A percentile compares a stretch with the other conserved stretches of the same genome.
These are phyloP conservation scores for Aethionema arabicum DNA, from an alignment of 345 rosid genomes.

Conservation along the genomic window DNA sequence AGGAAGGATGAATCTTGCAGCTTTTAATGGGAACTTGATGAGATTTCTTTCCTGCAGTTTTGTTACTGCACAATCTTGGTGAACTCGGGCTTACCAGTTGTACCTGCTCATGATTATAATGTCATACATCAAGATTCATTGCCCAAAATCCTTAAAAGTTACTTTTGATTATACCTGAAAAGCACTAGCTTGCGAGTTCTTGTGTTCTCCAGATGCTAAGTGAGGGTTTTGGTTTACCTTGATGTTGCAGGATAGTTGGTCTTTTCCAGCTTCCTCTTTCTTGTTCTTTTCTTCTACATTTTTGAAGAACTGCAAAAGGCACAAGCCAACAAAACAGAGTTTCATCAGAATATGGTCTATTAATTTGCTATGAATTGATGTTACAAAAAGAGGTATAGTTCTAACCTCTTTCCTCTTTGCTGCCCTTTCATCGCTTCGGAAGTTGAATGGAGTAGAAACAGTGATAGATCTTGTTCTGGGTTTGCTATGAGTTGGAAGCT, in stretches of 20 bases:
- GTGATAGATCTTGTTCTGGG: constrained; percentile 46
- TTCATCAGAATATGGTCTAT: constrained; percentile 9
- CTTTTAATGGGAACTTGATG: constrained; percentile 39
- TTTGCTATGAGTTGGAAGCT: constrained; percentile 41
- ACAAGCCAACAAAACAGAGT: constrained; percentile 19
- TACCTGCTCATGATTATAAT: constrained; percentile 42
- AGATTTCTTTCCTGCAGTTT: constrained; percentile 38
- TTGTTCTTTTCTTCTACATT: constrained; percentile 61
- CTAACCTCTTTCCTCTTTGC: constrained; percentile 79
- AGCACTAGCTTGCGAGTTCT: constrained; percentile 20
- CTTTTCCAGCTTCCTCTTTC: constrained; percentile 42
- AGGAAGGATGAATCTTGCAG: constrained; percentile 34
- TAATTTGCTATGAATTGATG: neutral
- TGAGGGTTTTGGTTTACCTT: constrained; percentile 39
- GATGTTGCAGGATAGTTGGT: constrained; percentile 36
- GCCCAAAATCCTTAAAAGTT: neutral
- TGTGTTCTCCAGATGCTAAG: constrained; percentile 12
- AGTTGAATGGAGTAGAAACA: constrained; percentile 58
- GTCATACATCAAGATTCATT: constrained; percentile 16
- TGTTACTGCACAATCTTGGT: constrained; percentile 52
- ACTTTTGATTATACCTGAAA: constrained; percentile 8
- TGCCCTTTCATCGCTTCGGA: constrained; percentile 85
- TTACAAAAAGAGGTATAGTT: constrained; percentile 9
- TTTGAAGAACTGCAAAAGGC: constrained; percentile 55
- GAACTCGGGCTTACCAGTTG: constrained; percentile 42